Conservation (phyloP, 2,329 filamentous ascomycete genomes). For the Colletotrichum sp. region DNA sequence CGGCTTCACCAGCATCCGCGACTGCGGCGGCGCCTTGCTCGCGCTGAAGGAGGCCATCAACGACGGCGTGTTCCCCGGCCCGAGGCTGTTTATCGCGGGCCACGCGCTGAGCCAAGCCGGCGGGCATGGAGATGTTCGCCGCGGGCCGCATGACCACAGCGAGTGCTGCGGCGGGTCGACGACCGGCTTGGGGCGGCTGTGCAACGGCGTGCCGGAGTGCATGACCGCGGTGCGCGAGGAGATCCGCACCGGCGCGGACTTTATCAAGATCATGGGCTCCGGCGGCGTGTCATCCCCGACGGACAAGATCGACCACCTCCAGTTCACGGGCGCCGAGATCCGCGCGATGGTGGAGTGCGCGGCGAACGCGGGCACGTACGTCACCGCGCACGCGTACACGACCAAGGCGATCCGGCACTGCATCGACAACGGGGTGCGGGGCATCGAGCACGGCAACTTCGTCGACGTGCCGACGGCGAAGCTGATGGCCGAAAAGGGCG, state of each 20-base stretch:
- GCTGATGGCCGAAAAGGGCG: constrained; percentile 53
- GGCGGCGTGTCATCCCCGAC: constrained; percentile 63
- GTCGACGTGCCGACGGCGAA: constrained; percentile 48
- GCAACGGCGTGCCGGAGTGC: constrained; percentile 61
- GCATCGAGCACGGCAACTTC: constrained; percentile 56
- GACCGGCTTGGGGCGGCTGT: constrained; percentile 48
- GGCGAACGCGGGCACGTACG: constrained; percentile 52
- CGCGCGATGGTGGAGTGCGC: constrained; percentile 58
- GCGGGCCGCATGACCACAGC: constrained; percentile 46
- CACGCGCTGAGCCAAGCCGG: constrained; percentile 62
- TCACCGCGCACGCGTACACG: constrained; percentile 65
- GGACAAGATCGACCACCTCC: constrained; percentile 56
- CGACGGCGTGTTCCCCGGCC: constrained; percentile 60
- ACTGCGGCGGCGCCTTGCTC: constrained; percentile 61
- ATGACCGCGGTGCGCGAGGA: constrained; percentile 58
- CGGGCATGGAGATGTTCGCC: constrained; percentile 60
- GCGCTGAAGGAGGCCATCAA: constrained; percentile 61
- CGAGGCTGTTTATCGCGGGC: constrained; percentile 59
- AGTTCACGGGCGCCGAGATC: constrained; percentile 64
- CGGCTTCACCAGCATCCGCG: constrained; percentile 65
- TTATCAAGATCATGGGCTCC: constrained; percentile 66
- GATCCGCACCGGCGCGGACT: constrained; percentile 61
- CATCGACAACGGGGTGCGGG: constrained; percentile 57
- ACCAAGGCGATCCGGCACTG: constrained; percentile 58
- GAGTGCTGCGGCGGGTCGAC: constrained; percentile 50